These are phyloP conservation scores for Epicoccum sorghinum DNA, from an alignment of 2,329 filamentous ascomycete species.

Conservation along the genomic window DNA sequence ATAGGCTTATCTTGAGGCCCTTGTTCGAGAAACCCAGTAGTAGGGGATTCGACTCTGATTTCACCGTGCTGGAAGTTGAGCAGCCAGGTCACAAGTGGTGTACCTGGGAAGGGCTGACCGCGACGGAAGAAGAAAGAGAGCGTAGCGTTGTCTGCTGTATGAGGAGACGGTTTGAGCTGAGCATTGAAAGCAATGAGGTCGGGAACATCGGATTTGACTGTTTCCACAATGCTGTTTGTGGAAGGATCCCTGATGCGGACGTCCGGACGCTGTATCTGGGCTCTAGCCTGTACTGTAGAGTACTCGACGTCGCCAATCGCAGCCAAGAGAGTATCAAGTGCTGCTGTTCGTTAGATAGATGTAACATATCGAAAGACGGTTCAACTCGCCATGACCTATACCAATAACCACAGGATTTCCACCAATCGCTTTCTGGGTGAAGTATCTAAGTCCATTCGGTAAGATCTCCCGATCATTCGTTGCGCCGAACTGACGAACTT, in stretches of 20 bases:
- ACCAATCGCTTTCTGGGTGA: conserved; percentile 22
- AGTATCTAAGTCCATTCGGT: conserved; percentile 23
- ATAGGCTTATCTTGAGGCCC: conserved; percentile 41
- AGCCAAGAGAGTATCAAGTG: conserved; percentile 27
- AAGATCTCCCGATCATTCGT: conserved; percentile 20
- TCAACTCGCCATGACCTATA: conserved; percentile 20
- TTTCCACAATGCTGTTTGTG: conserved; percentile 4
- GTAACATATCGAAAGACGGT: no score
- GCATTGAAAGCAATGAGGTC: conserved; percentile 54
- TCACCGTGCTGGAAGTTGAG: conserved; percentile 28
- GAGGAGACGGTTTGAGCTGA: conserved; percentile 2
- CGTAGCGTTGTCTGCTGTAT: conserved; percentile 16
- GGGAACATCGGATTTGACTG: conserved; percentile 50
- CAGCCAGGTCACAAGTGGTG: conserved; percentile 19
- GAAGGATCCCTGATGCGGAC: conserved; percentile 7
- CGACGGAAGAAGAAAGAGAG: conserved; percentile 22
- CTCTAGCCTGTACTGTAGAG: conserved; percentile 8
- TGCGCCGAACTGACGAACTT: conserved; percentile 18
- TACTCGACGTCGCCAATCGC: conserved; percentile 25
- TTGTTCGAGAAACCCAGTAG: conserved; percentile 21
- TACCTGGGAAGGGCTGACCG: conserved; percentile 25
- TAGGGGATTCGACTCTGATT: conserved; percentile 16
- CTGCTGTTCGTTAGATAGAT: neutral
- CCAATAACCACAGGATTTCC: conserved; percentile 27
- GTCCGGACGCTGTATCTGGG: conserved; percentile 26